Conservation (phyloP, 441 rosid species). For the Gossypium schwendimanii region DNA sequence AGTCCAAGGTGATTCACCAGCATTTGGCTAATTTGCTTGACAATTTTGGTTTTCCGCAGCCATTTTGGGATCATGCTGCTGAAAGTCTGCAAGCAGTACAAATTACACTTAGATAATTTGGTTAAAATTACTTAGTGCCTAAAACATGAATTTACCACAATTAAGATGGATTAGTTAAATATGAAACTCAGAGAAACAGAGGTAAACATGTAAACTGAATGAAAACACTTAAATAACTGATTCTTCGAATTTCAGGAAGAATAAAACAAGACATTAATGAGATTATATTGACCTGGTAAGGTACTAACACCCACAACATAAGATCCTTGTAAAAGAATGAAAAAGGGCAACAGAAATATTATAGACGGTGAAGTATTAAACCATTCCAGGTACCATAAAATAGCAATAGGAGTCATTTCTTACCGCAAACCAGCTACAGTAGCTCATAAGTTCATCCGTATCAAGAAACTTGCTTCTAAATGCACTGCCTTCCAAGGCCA, state of each 20-base stretch:
- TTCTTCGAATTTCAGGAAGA: neutral
- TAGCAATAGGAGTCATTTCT: constrained; percentile 19
- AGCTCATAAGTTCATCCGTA: constrained; percentile 83
- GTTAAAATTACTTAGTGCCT: neutral
- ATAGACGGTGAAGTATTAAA: neutral
- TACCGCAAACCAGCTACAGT: constrained; percentile 93
- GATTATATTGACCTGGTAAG: neutral
- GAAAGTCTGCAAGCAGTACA: constrained; percentile 19
- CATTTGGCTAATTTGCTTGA: constrained; percentile 55
- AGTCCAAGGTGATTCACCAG: constrained; percentile 95
- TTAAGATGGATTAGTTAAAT: constrained; percentile 1
- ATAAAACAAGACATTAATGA: neutral
- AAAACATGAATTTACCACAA: neutral
- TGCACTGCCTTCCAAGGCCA: constrained; percentile 91
- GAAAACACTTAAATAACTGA: neutral
- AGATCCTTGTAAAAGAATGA: constrained; percentile 4
- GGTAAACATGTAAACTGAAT: neutral
- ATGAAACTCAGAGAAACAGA: constrained; percentile 5
- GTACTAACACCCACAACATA: constrained; percentile 6
- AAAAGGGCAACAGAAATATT: neutral
- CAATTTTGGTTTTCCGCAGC: constrained; percentile 56
- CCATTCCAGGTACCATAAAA: constrained; percentile 9
- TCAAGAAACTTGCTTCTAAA: constrained; percentile 92
- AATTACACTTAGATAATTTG: neutral
- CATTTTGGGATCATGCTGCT: constrained; percentile 50